Evolutionary conservation across 805 yeast genomes (phyloP), one percentile per base, ranked within the genome.

Genomic region (Pichia occidentalis): DNA sequence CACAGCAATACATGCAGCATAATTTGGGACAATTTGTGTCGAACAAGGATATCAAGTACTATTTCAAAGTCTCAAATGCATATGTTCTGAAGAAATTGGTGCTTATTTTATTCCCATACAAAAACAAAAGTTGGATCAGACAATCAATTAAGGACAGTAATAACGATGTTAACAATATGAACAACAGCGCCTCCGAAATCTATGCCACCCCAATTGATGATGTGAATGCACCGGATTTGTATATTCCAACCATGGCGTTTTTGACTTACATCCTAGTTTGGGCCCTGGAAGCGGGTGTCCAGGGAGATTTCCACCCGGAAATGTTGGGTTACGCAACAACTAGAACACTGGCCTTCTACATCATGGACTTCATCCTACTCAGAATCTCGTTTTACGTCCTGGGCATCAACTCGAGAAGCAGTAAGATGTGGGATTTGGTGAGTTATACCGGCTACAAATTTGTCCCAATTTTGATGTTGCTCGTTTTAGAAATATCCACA

Each of bases 401-500:
- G 43, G 75, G 74, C 43, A 77, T 85, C 38, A 72, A 74, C 12
- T 72, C 83, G 10, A 83, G 78, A 49, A 53, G 48, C 30, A 47
- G 57, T 21, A 57, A 57, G 25, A 57, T 85, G 27, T 78, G 88
- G 71, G 99, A 92, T 58, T 65, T 92, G 44, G 72, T 85, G 8
- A 80, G 95, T 44, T 92, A 85, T 62, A 80, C 88, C 35, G 97
- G 97, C 25, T 94, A 92, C 69, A 92, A 92, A 59, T 94, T 86
- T 56, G 86, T 94, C 27, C 85, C 95, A 7, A 68, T 82, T 45
- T 71, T 80, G 13, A 56, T 72, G n/a, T 64, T 75, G 36, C 61
- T 80, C 49, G 55, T 78, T 29, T 56, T 73, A 48, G 78, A 75
- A 45, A 53, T 70, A 9, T 34, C 53, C 28, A 25, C 44, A 5